A percentile compares a stretch with the other conserved stretches of the same genome.
phyloP scores from a whole-genome alignment of 768 basidiomycete genomes.

The Sporobolomyces pararoseus region DNA sequence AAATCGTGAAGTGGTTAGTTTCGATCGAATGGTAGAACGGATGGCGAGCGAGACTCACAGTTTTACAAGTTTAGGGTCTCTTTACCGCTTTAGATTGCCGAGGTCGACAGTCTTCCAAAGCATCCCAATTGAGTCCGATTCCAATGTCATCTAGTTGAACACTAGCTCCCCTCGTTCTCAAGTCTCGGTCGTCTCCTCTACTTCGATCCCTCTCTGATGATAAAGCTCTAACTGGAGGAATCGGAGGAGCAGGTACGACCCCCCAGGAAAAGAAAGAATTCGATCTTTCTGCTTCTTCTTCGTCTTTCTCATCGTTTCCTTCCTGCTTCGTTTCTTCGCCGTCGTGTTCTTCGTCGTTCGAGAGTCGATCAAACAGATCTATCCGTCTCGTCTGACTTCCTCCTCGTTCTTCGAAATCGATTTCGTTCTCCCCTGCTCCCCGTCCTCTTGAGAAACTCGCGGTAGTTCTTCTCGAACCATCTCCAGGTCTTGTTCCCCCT shows the following conservation, averaged over 20 bases:
- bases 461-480: too few relatives aligned
- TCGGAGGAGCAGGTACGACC: not conserved
- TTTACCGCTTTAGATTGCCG: too few relatives aligned
- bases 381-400: not conserved
- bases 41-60: too few relatives aligned
- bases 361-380: not conserved
- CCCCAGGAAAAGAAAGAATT: not conserved
- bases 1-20: too few relatives aligned
- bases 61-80: too few relatives aligned
- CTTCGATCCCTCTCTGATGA: not conserved
- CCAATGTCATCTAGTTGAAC: constrained; percentile 9
- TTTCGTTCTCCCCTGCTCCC: not conserved
- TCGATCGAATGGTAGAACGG: too few relatives aligned
- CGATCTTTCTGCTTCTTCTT: too few relatives aligned
- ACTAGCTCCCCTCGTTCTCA: not conserved
- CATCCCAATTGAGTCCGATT: constrained; percentile 1
- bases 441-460: not conserved
- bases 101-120: constrained; percentile 2
- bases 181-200: not conserved
- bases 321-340: not conserved
- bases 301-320: too few relatives aligned
- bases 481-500: not conserved
- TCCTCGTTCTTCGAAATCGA: not conserved
- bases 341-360: too few relatives aligned
- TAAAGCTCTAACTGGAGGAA: too few relatives aligned